These are phyloP conservation scores for Cydonia oblonga DNA, from an alignment of 331 rosid genomes.

Conservation along the genomic window DNA sequence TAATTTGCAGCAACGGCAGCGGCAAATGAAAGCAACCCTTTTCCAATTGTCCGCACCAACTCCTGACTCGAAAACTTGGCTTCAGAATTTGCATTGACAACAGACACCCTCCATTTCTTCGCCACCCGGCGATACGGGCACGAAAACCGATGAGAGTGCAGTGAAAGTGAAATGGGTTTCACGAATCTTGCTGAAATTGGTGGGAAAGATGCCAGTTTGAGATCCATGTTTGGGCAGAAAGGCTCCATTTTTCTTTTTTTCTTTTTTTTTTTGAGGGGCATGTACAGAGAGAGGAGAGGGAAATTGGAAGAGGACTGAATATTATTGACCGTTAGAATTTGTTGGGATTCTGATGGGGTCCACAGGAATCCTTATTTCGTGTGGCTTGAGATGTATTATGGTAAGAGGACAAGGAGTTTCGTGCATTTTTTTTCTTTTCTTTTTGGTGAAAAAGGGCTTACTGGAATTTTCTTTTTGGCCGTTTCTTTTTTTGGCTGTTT, in stretches of 20 bases:
- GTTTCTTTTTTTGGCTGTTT: not conserved
- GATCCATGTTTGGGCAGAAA: constrained; percentile 28
- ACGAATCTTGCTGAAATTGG: constrained; percentile 11
- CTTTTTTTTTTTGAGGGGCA: no score
- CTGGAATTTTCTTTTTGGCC: not conserved
- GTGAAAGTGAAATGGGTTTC: constrained; percentile 11
- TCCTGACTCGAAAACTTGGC: constrained; percentile 4
- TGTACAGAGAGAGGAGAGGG: not conserved
- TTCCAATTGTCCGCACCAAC: constrained; percentile 27
- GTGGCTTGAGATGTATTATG: constrained; percentile 27
- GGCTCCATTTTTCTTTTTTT: constrained; percentile 29
- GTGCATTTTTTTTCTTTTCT: no score
- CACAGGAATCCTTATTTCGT: constrained; percentile 32
- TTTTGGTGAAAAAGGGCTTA: not conserved
- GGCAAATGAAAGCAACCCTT: constrained; percentile 47
- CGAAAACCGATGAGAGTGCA: constrained; percentile 18
- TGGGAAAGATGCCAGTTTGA: constrained; percentile 12
- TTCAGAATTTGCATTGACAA: not conserved
- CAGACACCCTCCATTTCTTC: constrained; percentile 15
- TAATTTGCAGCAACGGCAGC: constrained; percentile 45
- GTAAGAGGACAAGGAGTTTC: not conserved
- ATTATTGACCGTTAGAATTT: not conserved
- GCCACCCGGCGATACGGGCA: constrained; percentile 15
- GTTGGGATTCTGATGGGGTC: constrained; percentile 28
- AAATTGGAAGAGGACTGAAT: not conserved